These are phyloP conservation scores for Cryptococcus jaspeensis DNA, from an alignment of 1,284 basidiomycete species.

Conservation along the genomic window DNA sequence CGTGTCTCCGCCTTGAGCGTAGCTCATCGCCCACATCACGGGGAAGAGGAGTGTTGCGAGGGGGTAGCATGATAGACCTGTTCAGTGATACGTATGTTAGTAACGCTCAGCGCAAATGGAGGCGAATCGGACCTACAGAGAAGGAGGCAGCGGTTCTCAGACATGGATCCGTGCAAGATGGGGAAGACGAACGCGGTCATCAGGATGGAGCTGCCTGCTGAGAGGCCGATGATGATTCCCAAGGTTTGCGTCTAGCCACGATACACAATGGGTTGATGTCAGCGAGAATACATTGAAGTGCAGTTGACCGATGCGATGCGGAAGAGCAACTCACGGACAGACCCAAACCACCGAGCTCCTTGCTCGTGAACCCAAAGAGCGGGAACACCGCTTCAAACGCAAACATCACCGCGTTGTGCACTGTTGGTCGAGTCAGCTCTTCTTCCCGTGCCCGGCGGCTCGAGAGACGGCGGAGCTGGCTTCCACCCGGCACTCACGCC, in stretches of 20 bases:
- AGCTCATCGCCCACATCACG: conserved; percentile 29
- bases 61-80: conserved; percentile 35
- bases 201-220: conserved; percentile 34
- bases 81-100: no score
- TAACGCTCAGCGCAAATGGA: no score
- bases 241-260: conserved; percentile 30
- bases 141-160: conserved; percentile 20
- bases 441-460: no score
- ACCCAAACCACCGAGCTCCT: conserved; percentile 36
- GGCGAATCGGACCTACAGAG: conserved; percentile 17
- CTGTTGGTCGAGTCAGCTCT: conserved; percentile 7
- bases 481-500: conserved; percentile 18
- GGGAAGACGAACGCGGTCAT: conserved; percentile 44
- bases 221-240: conserved; percentile 33
- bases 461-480: neutral
- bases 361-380: conserved; percentile 37
- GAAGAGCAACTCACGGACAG: conserved; percentile 24
- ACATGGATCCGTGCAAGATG: conserved; percentile 23
- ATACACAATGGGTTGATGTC: neutral
- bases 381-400: conserved; percentile 43
- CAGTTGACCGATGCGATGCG: no score
- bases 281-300: neutral
- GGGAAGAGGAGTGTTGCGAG: conserved; percentile 34
- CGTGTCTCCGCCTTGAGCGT: neutral
- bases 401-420: conserved; percentile 35